Percentiles rank a stretch among this genome's conserved stretches.
Evolutionary conservation across 768 basidiomycete species (phyloP).

Genomic region (Termitomyces eurrhizus): DNA sequence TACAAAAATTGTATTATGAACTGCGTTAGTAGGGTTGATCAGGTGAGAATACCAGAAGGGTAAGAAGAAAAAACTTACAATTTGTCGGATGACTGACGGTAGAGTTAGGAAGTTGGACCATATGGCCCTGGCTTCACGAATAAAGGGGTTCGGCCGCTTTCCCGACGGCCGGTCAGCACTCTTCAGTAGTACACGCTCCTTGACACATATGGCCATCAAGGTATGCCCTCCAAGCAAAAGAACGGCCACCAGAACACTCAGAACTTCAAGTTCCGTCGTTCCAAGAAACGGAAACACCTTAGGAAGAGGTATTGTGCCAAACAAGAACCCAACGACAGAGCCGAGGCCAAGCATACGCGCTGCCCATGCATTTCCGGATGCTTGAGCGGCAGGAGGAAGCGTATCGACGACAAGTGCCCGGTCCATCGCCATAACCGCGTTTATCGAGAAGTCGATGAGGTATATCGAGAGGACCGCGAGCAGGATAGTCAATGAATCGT

Average conservation of each 20-base stretch:
- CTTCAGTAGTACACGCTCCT: constrained; percentile 69
- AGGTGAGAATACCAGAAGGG: neutral
- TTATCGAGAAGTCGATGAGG: constrained; percentile 57
- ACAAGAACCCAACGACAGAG: constrained; percentile 81
- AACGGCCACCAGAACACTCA: constrained; percentile 70
- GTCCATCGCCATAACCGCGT: constrained; percentile 81
- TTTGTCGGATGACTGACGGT: constrained; percentile 72
- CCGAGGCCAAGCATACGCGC: constrained; percentile 89
- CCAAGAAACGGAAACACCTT: constrained; percentile 71
- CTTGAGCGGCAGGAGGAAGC: constrained; percentile 68
- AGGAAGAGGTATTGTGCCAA: constrained; percentile 79
- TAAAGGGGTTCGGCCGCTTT: constrained; percentile 29
- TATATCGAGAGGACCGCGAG: constrained; percentile 62
- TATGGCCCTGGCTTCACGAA: constrained; percentile 56
- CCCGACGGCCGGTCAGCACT: constrained; percentile 3
- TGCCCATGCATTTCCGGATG: constrained; percentile 92
- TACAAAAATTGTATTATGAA: constrained; percentile 81
- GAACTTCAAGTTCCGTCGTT: constrained; percentile 72
- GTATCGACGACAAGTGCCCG: constrained; percentile 89
- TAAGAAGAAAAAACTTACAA: constrained; percentile 40
- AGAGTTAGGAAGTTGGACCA: constrained; percentile 67
- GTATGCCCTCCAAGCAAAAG: constrained; percentile 65
- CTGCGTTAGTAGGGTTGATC: constrained; percentile 30
- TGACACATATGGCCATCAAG: constrained; percentile 55
- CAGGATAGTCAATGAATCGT: constrained; percentile 64